phyloP scores from a whole-genome alignment of 352 stramenopile genomes.

The Elongisporangium senticosum region DNA sequence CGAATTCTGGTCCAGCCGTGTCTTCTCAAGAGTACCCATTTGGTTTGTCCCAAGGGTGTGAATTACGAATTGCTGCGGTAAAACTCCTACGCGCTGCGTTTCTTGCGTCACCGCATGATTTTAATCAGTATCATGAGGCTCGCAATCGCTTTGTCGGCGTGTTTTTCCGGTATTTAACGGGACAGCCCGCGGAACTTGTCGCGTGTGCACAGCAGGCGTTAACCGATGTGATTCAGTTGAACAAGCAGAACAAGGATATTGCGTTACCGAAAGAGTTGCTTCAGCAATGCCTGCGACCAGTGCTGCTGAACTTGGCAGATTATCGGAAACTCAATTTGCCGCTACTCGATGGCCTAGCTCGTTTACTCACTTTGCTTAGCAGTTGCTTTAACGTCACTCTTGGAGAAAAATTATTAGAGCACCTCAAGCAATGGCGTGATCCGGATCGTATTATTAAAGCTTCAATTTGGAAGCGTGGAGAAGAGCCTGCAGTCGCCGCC shows the following conservation, averaged over 20 bases:
- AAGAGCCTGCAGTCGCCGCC: conserved; percentile 93
- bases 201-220: conserved; percentile 76
- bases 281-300: conserved; percentile 93
- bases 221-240: conserved; percentile 77
- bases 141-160: conserved; percentile 83
- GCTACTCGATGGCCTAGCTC: conserved; percentile 91
- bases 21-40: conserved; percentile 86
- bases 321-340: conserved; percentile 95
- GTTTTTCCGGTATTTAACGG: conserved; percentile 90
- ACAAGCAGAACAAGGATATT: conserved; percentile 85
- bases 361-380: conserved; percentile 91
- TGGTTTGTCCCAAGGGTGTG: conserved; percentile 67
- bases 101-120: conserved; percentile 68
- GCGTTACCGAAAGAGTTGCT: conserved; percentile 93
- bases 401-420: conserved; percentile 96
- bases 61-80: conserved; percentile 85
- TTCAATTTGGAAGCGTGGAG: conserved; percentile 90
- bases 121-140: conserved; percentile 83
- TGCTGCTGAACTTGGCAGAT: conserved; percentile 95
- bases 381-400: conserved; percentile 98
- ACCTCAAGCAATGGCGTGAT: conserved; percentile 93
- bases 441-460: conserved; percentile 89
- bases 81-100: conserved; percentile 85
- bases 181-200: conserved; percentile 76
- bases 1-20: conserved; percentile 24